These are phyloP conservation scores for Trypanosoma mega DNA, from an alignment of 208 protist species.

Conservation along the genomic window DNA sequence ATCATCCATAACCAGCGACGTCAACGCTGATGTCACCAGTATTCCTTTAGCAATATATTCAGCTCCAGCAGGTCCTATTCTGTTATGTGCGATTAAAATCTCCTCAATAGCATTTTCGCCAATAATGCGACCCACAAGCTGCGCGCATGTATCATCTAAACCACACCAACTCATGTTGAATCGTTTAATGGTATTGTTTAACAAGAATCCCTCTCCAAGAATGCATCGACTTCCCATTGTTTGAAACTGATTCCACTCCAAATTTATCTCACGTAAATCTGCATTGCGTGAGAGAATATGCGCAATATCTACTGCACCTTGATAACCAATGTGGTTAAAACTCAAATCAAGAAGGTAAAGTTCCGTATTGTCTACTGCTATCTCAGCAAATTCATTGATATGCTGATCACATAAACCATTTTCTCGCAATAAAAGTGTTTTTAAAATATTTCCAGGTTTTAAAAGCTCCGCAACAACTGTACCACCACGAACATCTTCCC, in stretches of 20 bases:
- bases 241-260: conserved; percentile 90
- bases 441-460: conserved; percentile 39
- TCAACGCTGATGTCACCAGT: conserved; percentile 66
- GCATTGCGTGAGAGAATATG: conserved; percentile 76
- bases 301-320: conserved; percentile 69
- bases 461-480: conserved; percentile 68
- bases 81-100: conserved; percentile 88
- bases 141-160: conserved; percentile 70
- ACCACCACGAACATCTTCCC: conserved; percentile 53
- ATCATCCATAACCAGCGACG: conserved; percentile 72
- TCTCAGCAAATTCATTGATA: conserved; percentile 60
- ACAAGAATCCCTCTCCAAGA: conserved; percentile 71
- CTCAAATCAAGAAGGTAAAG: conserved; percentile 80
- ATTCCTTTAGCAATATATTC: conserved; percentile 78
- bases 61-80: conserved; percentile 67
- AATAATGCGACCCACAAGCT: conserved; percentile 72
- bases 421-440: conserved; percentile 65
- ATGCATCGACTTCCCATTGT: conserved; percentile 52
- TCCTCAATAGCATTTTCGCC: conserved; percentile 88
- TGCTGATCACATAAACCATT: conserved; percentile 80
- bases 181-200: conserved; percentile 89
- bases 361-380: conserved; percentile 73
- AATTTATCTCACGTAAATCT: conserved; percentile 82
- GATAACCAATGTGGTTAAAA: conserved; percentile 84
- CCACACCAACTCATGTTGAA: conserved; percentile 85